Evolutionary conservation across 2,329 filamentous ascomycete species (phyloP).

Genomic region (Neonectria coccinea): DNA sequence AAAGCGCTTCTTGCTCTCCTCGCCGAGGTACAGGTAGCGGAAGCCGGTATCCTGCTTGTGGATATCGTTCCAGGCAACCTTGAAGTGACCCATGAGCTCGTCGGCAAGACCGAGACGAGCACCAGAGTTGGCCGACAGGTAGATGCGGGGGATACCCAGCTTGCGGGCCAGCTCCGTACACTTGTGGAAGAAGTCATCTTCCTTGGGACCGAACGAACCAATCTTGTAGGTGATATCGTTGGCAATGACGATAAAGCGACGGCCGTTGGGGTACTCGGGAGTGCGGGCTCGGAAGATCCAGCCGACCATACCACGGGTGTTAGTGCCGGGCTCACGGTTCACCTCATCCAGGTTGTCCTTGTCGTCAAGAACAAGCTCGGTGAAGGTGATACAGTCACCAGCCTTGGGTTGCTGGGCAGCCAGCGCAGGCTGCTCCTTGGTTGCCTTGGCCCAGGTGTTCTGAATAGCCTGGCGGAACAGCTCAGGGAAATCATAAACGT

Average conservation of each 20-base stretch:
- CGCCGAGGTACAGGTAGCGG: constrained; percentile 95
- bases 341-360: constrained; percentile 92
- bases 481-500: constrained; percentile 99
- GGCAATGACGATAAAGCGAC: constrained; percentile 94
- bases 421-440: constrained; percentile 78
- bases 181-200: constrained; percentile 99
- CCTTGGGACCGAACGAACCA: constrained; percentile 94
- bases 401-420: constrained; percentile 83
- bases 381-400: constrained; percentile 94
- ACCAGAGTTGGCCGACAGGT: constrained; percentile 98
- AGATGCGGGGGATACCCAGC: constrained; percentile 95
- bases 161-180: constrained; percentile 96
- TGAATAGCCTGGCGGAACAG: constrained; percentile 98
- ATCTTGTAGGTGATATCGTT: constrained; percentile 99
- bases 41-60: constrained; percentile 87
- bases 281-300: constrained; percentile 97
- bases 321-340: constrained; percentile 92
- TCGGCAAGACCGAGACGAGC: constrained; percentile 96
- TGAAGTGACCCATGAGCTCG: constrained; percentile 97
- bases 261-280: constrained; percentile 92
- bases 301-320: constrained; percentile 97
- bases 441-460: constrained; percentile 87
- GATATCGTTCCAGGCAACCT: constrained; percentile 93
- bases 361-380: constrained; percentile 94
- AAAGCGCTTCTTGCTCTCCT: constrained; percentile 87